Evolutionary conservation across 1,139 yeast genomes (phyloP), one percentile per base, ranked within the genome.

Genomic region (Waltiozyma sp.): DNA sequence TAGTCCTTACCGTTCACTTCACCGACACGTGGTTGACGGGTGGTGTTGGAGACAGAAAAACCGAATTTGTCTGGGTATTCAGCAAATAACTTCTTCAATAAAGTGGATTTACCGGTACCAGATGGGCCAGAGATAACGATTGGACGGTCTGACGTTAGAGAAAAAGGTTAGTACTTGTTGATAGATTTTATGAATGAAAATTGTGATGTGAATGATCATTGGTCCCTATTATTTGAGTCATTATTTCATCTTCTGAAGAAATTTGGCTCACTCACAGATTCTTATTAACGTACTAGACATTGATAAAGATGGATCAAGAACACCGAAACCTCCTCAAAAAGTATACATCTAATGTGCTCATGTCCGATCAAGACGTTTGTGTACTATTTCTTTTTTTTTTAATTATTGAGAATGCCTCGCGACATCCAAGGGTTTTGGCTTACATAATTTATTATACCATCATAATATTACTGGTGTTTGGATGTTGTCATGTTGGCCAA

Each of bases 91-190:
- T 80, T 84, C 67, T 91, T 88, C 61, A 91, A 73, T 47, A 91
- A 71, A 15, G 99, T 91, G 54, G 96, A 88, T 66, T 91, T 91
- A 49, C 99, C 99, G 36, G 96, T 75, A 51, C 95, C 99, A 43
- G 96, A 86, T 43, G 98, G 98, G 50, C 98, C 98, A 38, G 96
- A 88, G 49, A 91, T 76, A 50, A 91, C 97, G 53, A 91, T 82
- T 45, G 97, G 97, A 66, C 94, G 80, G 48, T 73, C 71, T 34
- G 10, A n/a, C n/a, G 28, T 60, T 9, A 19, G 26, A 28, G 28
- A 14, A 14, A 19, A 18, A 3, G 15, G 47, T 49, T 45, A 49
- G 51, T 47, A 37, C 14, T 26, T 28, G 7, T 16, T 19, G 19
- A 14, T 15, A 14, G 8, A 31, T 14, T 24, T 11, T 15, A 2